Evolutionary conservation across 495 filamentous ascomycete genomes (phyloP).

Genomic region (Lasiosphaeriaceae sp.): DNA sequence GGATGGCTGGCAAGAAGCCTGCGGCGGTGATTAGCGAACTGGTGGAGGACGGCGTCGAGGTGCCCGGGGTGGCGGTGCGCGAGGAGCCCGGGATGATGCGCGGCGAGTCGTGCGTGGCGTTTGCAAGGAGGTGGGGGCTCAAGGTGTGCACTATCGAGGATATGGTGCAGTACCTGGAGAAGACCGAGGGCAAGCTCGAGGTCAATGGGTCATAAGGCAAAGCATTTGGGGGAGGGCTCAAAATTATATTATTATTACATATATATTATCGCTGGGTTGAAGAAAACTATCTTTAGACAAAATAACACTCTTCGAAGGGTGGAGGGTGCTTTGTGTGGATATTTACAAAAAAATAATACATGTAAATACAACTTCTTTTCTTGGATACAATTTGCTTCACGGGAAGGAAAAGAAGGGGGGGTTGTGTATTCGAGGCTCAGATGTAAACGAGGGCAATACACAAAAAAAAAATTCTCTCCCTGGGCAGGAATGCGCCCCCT

Average conservation of each 20-base stretch:
- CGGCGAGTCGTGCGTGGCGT: slow-evolving; percentile 81
- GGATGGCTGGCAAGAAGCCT: slow-evolving; percentile 66
- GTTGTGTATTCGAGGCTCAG: no score
- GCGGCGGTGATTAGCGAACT: slow-evolving; percentile 84
- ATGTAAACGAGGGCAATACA: no score
- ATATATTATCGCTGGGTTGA: no score
- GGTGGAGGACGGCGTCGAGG: slow-evolving; percentile 70
- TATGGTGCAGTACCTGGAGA: slow-evolving; percentile 75
- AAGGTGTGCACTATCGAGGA: slow-evolving; percentile 95
- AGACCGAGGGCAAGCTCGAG: slow-evolving; percentile 50
- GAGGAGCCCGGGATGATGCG: slow-evolving; percentile 83
- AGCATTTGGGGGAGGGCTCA: background rate
- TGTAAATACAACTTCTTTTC: slow-evolving; percentile 1
- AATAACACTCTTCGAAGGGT: no score
- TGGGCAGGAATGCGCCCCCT: no score
- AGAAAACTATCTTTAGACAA: no score
- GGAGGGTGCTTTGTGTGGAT: background rate
- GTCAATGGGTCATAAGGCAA: slow-evolving; percentile 34
- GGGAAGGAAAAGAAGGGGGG: no score
- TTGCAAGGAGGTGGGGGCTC: slow-evolving; percentile 84
- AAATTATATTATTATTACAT: background rate
- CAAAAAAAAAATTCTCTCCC: no score
- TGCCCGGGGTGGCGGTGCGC: slow-evolving; percentile 51
- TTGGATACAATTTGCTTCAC: background rate
- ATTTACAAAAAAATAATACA: background rate